These are phyloP conservation scores for Eucalyptus coolabah DNA, from an alignment of 345 rosid species.

Conservation along the genomic window DNA sequence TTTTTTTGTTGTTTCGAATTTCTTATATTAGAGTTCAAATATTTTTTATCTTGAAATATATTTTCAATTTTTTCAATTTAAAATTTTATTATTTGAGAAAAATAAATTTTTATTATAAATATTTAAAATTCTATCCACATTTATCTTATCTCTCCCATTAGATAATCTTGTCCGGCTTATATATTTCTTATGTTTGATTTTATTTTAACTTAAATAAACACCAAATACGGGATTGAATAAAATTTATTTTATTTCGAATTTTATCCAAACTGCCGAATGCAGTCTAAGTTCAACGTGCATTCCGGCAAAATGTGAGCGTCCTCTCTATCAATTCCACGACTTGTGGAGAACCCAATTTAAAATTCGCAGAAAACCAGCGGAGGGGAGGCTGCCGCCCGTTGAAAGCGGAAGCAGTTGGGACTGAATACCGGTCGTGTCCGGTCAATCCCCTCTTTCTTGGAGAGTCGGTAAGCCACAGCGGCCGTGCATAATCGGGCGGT, in stretches of 20 bases:
- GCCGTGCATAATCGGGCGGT: background rate
- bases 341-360: background rate
- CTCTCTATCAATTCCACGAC: background rate
- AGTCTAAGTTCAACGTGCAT: background rate
- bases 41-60: too few relatives aligned
- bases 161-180: fast-evolving
- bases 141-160: too few relatives aligned
- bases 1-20: too few relatives aligned
- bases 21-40: too few relatives aligned
- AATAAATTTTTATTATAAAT: too few relatives aligned
- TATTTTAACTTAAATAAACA: fast-evolving
- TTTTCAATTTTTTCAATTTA: too few relatives aligned
- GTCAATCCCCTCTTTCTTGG: background rate
- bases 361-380: background rate
- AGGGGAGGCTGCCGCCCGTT: background rate
- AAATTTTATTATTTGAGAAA: too few relatives aligned
- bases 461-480: background rate
- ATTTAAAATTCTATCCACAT: too few relatives aligned
- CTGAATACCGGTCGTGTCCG: background rate
- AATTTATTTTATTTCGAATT: too few relatives aligned
- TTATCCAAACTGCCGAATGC: fast-evolving
- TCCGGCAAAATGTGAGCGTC: background rate
- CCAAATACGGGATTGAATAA: fast-evolving
- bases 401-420: background rate
- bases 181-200: too few relatives aligned